Base-by-base conservation (phyloP, 2,329 filamentous ascomycete genomes). In the Fusarium sp. region DNA sequence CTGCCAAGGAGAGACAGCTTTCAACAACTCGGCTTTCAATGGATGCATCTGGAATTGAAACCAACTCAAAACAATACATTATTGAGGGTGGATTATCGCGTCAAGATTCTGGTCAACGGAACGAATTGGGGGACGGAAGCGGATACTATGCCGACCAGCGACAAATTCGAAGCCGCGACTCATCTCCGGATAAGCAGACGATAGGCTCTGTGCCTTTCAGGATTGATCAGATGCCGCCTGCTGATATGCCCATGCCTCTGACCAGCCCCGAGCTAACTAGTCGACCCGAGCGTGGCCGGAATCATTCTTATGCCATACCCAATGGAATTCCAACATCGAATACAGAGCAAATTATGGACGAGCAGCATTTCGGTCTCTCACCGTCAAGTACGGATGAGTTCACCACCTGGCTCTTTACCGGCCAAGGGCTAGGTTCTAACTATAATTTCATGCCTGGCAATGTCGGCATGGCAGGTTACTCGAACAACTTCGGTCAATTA, bases 331-430 rank as follows among this genome's bases (percentile, higher is more conserved):
- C 71, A 1, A 47, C 67, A 4, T 46, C 64, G 7, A 63, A 56
- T 32, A 59, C 57, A 10, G 71, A 73, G n/a, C 55, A 66, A 11
- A 51, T 73, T 11, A 62, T 74, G 5, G 71, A 74, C 2, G 72
- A 74, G 15, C 72, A 74, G 19, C 70, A 68, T 17, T 74, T 74
- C 19, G 72, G 72, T 3, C 62, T 73, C 11, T 74, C 72, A 0
- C 72, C 72, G 20, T 74, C 72, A 2, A 74, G 72, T 21, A 74
- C 71, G 5, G 72, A 74, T 28, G 72, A 74, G 7, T 74, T 74
- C 17, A 74, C 72, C 3, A 72, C 72, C 1, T 74, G 72, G 72
- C 51, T 74, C 4, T 74, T 74, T 39, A 73, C 67, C 12, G 72
- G 72, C 15, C 72, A 74, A 44, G 72, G 69, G 1, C 24, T 71